Percentiles rank a stretch among this genome's conserved stretches.
These are phyloP conservation scores for Phytophthora constricta DNA, from an alignment of 352 stramenopile species.

Conservation along the genomic window DNA sequence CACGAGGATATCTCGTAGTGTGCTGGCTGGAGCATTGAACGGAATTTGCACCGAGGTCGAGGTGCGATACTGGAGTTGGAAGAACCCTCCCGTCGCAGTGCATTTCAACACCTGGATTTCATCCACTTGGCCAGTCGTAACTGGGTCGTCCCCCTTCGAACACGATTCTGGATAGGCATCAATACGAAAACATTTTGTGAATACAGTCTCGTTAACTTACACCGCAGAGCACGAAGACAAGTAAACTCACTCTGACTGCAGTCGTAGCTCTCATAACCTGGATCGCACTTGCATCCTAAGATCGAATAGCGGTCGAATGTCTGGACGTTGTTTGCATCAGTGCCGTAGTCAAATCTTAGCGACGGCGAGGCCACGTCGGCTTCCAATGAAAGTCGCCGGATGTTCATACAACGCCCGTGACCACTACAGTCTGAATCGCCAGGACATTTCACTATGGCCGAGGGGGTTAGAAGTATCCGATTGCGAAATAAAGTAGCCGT, in stretches of 20 bases:
- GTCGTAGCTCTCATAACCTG: constrained; percentile 90
- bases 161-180: constrained; percentile 68
- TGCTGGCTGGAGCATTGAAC: constrained; percentile 45
- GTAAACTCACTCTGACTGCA: constrained; percentile 75
- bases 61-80: constrained; percentile 70
- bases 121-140: constrained; percentile 79
- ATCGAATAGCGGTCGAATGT: constrained; percentile 85
- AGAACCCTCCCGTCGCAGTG: constrained; percentile 54
- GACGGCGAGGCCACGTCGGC: constrained; percentile 58
- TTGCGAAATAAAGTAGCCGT: neutral
- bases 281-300: constrained; percentile 91
- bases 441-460: constrained; percentile 62
- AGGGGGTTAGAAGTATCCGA: neutral
- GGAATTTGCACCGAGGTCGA: constrained; percentile 58
- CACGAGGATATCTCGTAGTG: constrained; percentile 68
- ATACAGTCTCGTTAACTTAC: too few species aligned
- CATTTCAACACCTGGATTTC: constrained; percentile 86
- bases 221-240: neutral
- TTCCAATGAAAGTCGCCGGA: constrained; percentile 69
- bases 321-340: constrained; percentile 65
- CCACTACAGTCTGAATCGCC: constrained; percentile 61
- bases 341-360: constrained; percentile 69
- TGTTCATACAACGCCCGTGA: constrained; percentile 80
- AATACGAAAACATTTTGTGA: neutral
- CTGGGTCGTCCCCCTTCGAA: constrained; percentile 85